Conservation (phyloP, 306 rosid genomes). For the Quercus berberidifolia region DNA sequence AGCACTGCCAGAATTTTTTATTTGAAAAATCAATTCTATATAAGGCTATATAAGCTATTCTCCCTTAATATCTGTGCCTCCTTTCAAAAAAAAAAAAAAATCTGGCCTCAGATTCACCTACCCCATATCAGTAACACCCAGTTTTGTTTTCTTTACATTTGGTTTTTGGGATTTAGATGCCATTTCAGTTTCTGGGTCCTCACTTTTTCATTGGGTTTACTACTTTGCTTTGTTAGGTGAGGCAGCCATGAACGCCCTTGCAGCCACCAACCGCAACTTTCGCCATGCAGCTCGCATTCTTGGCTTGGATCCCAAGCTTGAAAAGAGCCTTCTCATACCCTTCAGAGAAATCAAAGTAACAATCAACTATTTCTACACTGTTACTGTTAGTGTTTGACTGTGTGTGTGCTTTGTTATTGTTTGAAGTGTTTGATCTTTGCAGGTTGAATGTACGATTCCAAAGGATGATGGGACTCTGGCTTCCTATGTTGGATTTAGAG, state of each 20-base stretch:
- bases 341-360: slow-evolving; percentile 65
- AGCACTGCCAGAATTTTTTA: background rate
- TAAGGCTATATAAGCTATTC: too few species aligned
- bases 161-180: background rate
- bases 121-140: background rate
- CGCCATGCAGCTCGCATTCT: slow-evolving; percentile 61
- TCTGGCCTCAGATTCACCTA: background rate
- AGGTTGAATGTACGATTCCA: slow-evolving; percentile 83
- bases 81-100: too few species aligned
- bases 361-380: background rate
- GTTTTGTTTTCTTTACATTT: background rate
- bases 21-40: too few species aligned
- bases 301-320: slow-evolving; percentile 70
- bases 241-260: slow-evolving; percentile 61
- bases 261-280: slow-evolving; percentile 72
- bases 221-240: too few species aligned
- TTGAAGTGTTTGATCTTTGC: slow-evolving; percentile 1
- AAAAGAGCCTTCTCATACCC: slow-evolving; percentile 70
- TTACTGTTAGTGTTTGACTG: background rate
- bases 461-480: slow-evolving; percentile 69
- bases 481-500: slow-evolving; percentile 68
- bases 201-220: background rate
- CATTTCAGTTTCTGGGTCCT: slow-evolving; percentile 4
- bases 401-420: background rate
- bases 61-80: too few species aligned